A percentile compares a stretch with the other conserved stretches of the same genome.
Evolutionary conservation across 2,329 filamentous ascomycete genomes (phyloP).

Genomic region (Fusarium temperatum): DNA sequence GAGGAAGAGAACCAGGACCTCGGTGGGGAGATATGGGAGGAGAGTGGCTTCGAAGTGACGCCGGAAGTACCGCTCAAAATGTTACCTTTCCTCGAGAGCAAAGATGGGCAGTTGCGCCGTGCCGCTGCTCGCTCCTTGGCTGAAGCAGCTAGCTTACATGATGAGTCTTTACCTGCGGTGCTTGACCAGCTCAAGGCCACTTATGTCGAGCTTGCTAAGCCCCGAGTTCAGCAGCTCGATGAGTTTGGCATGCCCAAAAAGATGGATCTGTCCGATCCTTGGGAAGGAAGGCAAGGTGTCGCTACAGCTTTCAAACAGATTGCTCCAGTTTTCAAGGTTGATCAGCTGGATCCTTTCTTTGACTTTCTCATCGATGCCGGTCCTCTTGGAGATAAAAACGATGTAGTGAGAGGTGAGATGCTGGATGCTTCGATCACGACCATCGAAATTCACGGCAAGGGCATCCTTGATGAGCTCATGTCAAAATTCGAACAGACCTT

Average conservation of each 20-base stretch:
- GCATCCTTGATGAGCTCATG: slow-evolving; percentile 90
- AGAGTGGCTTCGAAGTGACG: slow-evolving; percentile 80
- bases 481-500: slow-evolving; percentile 87
- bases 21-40: slow-evolving; percentile 92
- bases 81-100: slow-evolving; percentile 80
- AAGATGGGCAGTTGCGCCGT: slow-evolving; percentile 82
- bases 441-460: slow-evolving; percentile 82
- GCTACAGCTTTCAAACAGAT: slow-evolving; percentile 88
- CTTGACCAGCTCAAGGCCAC: slow-evolving; percentile 72
- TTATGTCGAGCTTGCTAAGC: slow-evolving; percentile 83
- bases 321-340: slow-evolving; percentile 72
- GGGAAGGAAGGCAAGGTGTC: slow-evolving; percentile 91
- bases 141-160: slow-evolving; percentile 72
- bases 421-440: slow-evolving; percentile 85
- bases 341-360: slow-evolving; percentile 79
- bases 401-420: slow-evolving; percentile 85
- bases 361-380: slow-evolving; percentile 86
- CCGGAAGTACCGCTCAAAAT: slow-evolving; percentile 72
- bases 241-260: slow-evolving; percentile 95
- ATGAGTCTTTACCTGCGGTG: slow-evolving; percentile 67
- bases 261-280: slow-evolving; percentile 85
- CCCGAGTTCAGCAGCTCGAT: slow-evolving; percentile 83
- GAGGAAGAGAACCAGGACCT: slow-evolving; percentile 86
- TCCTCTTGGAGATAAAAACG: slow-evolving; percentile 84
- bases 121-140: slow-evolving; percentile 85